Evolutionary conservation across 352 stramenopile species (phyloP).

Genomic region (Plasmopara viticola): DNA sequence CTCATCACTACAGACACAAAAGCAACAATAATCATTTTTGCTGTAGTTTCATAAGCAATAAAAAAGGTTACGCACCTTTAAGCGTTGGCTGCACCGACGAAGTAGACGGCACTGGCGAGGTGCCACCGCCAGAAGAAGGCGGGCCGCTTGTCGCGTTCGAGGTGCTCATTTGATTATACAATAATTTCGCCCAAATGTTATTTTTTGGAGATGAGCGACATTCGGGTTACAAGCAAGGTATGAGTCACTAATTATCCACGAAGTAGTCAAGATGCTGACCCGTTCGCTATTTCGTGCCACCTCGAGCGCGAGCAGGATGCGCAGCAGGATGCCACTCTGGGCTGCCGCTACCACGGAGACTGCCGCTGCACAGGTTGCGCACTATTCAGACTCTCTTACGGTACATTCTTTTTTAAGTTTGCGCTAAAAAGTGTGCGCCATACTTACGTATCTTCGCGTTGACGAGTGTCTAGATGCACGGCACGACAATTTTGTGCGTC

Average conservation of each 20-base stretch:
- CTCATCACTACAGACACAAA: constrained; percentile 66
- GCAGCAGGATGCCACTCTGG: constrained; percentile 10
- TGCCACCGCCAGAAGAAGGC: constrained; percentile 13
- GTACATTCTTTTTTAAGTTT: constrained; percentile 17
- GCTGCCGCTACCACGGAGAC: constrained; percentile 14
- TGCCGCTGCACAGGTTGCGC: constrained; percentile 16
- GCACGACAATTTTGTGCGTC: constrained; percentile 97
- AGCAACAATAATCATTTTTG: no score
- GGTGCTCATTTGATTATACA: constrained; percentile 10
- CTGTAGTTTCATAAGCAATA: no score
- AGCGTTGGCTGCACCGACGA: constrained; percentile 60
- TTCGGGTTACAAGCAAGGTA: background rate
- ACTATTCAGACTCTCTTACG: constrained; percentile 52
- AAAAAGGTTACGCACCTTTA: constrained; percentile 37
- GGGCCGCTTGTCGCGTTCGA: constrained; percentile 13
- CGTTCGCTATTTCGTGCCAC: constrained; percentile 50
- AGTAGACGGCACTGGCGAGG: constrained; percentile 5
- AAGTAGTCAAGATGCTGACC: constrained; percentile 41
- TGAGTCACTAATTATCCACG: background rate
- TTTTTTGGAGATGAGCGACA: background rate
- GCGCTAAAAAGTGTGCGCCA: background rate
- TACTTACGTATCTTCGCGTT: constrained; percentile 1
- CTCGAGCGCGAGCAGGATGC: constrained; percentile 6
- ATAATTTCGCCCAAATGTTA: background rate
- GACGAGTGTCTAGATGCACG: constrained; percentile 69